Conservation (phyloP, 192 early-diverging fungal species). For the Chytriomyces sp. region DNA sequence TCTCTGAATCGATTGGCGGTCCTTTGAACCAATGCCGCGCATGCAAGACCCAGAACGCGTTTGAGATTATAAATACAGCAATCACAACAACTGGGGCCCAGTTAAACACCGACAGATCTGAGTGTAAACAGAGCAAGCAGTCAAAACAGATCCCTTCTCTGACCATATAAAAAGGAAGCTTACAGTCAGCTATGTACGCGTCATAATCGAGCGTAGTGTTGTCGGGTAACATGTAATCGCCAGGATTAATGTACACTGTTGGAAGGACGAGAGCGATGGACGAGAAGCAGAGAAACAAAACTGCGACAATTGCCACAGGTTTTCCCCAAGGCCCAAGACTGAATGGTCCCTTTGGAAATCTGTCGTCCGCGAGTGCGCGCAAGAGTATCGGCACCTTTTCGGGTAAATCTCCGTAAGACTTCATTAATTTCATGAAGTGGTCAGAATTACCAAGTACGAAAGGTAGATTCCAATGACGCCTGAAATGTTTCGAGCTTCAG, state of each 20-base stretch:
- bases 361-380: background rate
- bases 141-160: background rate
- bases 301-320: slow-evolving; percentile 23
- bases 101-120: slow-evolving; percentile 32
- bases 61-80: slow-evolving; percentile 12
- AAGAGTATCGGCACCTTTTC: slow-evolving; percentile 28
- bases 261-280: slow-evolving; percentile 31
- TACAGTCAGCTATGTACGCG: slow-evolving; percentile 24
- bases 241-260: slow-evolving; percentile 29
- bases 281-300: slow-evolving; percentile 12
- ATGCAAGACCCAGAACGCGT: slow-evolving; percentile 22
- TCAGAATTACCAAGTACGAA: slow-evolving; percentile 29
- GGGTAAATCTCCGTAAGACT: too few relatives aligned
- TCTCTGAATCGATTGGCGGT: slow-evolving; percentile 25
- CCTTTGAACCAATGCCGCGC: slow-evolving; percentile 33
- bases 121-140: background rate
- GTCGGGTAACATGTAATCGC: background rate
- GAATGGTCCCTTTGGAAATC: slow-evolving; percentile 31
- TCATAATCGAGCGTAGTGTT: slow-evolving; percentile 22
- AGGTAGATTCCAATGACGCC: slow-evolving; percentile 36
- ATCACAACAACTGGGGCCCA: slow-evolving; percentile 35
- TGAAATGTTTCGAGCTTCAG: background rate
- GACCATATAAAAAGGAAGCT: background rate
- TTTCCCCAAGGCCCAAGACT: slow-evolving; percentile 16
- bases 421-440: too few relatives aligned